Base-by-base conservation (phyloP, 495 filamentous ascomycete species). In the Penicillium arizonense region DNA sequence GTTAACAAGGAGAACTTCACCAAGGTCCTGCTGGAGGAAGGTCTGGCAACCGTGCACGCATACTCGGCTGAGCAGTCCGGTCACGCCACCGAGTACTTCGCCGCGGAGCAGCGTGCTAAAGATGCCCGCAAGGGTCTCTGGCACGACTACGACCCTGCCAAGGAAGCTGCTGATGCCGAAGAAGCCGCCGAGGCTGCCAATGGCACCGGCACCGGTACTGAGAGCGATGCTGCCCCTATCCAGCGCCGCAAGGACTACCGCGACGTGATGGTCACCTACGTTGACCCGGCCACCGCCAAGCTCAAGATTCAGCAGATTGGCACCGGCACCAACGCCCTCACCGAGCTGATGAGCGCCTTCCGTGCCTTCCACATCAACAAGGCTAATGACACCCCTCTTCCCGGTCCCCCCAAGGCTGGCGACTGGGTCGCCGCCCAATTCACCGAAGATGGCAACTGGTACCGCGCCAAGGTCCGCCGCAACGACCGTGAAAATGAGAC, bases 21-120 rank as follows among this genome's bases (percentile, higher is more conserved):
- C 59, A 96, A 96, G 75, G 65, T 90, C 10, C 84, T 99, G 6
- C 82, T 97, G 3, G 94, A 97, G 70, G 95, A 97, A 71, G 95
- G 95, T 42, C 72, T 96, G 26, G 95, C 95, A 14, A 85, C 83
- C 20, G 92, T 97, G 30, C 92, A 97, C 65, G 80, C 83, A 46
- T 97, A 96, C 75, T 97, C 93, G 20, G 95, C 94, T 4, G 92
- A 97, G 73, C 94, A 96, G 75, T 87, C 90, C 10, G 94, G 91
- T 44, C 90, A 96, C 62, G 86, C 86, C 24, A 84, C 76, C 39
- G 95, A 97, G 68, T 87, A 97, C 32, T 77, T 90, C 58, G 89
- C 90, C 4, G 95, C 95, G 2, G 88, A 97, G 70, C 73, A 90
- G 68, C 82, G 78, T 46, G 95, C 95, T 6, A 97, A 97, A 74